Conservation (phyloP, 306 rosid genomes). For the Elaeagnus macrophylla region DNA sequence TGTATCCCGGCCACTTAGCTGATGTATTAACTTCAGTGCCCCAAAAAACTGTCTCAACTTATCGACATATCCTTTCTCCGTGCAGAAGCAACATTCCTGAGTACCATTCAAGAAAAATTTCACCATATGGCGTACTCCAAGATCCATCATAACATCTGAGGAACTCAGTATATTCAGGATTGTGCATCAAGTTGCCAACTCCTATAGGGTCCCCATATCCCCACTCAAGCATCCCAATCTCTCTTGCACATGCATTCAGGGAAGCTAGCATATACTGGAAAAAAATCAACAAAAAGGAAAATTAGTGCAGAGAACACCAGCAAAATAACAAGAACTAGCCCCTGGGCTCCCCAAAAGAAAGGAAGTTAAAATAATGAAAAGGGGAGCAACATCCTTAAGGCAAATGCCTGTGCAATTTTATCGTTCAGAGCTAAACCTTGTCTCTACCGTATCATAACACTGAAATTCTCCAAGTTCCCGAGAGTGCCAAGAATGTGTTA, state of each 20-base stretch:
- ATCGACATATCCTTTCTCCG: conserved; percentile 78
- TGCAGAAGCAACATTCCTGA: conserved; percentile 71
- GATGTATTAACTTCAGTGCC: conserved; percentile 52
- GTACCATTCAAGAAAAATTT: conserved; percentile 82
- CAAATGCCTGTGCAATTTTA: conserved; percentile 8
- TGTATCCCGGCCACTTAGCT: conserved; percentile 63
- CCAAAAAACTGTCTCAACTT: conserved; percentile 69
- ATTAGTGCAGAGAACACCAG: conserved; percentile 10
- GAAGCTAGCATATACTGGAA: conserved; percentile 81
- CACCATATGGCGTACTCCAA: conserved; percentile 56
- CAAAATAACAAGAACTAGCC: not conserved
- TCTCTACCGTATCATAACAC: conserved; percentile 76
- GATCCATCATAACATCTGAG: conserved; percentile 46
- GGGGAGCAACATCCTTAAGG: conserved; percentile 18
- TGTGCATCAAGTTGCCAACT: conserved; percentile 46
- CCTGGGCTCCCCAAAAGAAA: not conserved
- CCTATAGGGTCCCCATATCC: conserved; percentile 66
- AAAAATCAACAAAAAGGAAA: not conserved
- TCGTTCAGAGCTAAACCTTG: conserved; percentile 17
- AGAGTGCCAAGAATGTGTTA: conserved; percentile 35
- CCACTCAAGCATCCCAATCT: conserved; percentile 66
- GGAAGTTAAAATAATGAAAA: not conserved
- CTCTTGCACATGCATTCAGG: conserved; percentile 61
- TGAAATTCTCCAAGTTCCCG: conserved; percentile 81
- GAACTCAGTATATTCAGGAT: conserved; percentile 39